phyloP scores from a whole-genome alignment of 495 filamentous ascomycete genomes.

The Evernia prunastri region DNA sequence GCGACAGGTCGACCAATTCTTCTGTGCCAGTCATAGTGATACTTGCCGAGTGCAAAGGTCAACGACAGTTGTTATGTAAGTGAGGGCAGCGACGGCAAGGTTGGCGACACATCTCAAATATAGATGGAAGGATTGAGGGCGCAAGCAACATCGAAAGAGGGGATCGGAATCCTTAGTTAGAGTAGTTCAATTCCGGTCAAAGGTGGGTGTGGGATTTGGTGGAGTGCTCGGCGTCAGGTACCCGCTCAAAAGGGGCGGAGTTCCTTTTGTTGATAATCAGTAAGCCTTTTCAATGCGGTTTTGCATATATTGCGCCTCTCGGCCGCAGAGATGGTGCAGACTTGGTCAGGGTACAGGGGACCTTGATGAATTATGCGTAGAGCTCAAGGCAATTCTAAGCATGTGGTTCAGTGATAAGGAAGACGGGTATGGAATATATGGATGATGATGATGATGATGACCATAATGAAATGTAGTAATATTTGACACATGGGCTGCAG shows the following conservation, averaged over 20 bases:
- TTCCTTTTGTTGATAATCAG: background rate
- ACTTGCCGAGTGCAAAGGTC: background rate
- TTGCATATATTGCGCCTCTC: constrained; percentile 2
- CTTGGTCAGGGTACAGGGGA: background rate
- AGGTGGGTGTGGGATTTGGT: constrained; percentile 10
- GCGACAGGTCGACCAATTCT: constrained; percentile 28
- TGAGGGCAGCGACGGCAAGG: constrained; percentile 6
- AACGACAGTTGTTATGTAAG: constrained; percentile 4
- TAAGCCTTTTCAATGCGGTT: background rate
- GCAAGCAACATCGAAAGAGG: constrained; percentile 8
- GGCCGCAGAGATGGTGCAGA: background rate
- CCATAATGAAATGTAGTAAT: background rate
- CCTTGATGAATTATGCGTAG: background rate
- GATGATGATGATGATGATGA: background rate
- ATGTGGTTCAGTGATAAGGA: background rate
- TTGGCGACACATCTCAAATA: background rate
- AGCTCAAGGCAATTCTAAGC: background rate
- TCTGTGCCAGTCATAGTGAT: constrained; percentile 20
- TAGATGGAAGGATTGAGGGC: constrained; percentile 12
- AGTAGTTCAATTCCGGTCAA: background rate
- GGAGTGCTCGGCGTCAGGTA: constrained; percentile 12
- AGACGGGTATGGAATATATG: too few relatives aligned
- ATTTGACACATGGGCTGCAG: background rate
- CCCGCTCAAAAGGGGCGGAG: constrained; percentile 12
- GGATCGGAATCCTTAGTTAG: constrained; percentile 3